Evolutionary conservation across 148 eudicot species (phyloP), one percentile per base, ranked within the genome.

Genomic region (Nepenthes gracilis): DNA sequence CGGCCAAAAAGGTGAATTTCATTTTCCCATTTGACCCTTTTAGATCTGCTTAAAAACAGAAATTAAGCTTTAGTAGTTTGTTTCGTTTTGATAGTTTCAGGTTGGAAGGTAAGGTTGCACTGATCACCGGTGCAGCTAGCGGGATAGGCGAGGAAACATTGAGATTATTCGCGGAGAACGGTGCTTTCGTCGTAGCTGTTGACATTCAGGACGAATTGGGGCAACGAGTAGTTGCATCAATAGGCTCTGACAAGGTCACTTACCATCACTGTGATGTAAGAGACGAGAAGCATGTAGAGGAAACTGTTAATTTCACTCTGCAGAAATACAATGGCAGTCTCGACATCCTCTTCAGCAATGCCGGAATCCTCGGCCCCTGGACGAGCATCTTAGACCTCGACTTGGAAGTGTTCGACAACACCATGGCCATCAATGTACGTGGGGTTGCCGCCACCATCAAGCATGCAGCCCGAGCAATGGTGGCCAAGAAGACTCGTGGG

Each of bases 381-480:
- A 67, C 60, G 10, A 50, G 81, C 64, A 54, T 88, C 47, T 66
- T 80, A 0, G 91, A 88, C 23, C 55, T 85, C 1, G 81, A 87
- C 68, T 50, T 81, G 8, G 59, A 64, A 58, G 68, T 33, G 1
- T 72, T 88, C 3, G 86, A 82, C 67, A 55, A 58, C 51, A 70
- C 77, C n/a, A 64, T 82, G 35, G 84, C 88, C 2, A 69, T 64
- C 49, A 88, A 88, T 40, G 83, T 85, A 5, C 74, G 80, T 9
- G 89, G 96, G 5, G 77, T 77, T 0, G 86, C 77, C 0, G 74
- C 83, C 1, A 79, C 88, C 12, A 36, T 85, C 51, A 88, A 88
- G 73, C 83, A 88, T 45, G 85, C 71, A 5, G 86, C 75, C 2
- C 64, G 78, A 0, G 89, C 72, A 35, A 88, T 88, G 96, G 85